Evolutionary conservation across 306 rosid genomes (phyloP).

Genomic region (Quercus robur): DNA sequence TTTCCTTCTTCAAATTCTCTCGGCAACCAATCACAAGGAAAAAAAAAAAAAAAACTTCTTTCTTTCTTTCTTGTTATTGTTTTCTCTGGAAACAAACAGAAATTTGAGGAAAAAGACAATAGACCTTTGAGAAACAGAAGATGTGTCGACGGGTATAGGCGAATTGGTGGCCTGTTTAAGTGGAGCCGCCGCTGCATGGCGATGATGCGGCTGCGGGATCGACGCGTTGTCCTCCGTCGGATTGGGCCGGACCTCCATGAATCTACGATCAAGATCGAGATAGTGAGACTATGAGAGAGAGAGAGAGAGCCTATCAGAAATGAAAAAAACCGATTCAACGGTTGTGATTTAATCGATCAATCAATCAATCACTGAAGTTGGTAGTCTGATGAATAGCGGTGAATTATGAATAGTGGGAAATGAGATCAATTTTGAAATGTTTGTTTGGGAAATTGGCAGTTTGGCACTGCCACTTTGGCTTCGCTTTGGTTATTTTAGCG

Average conservation of each 20-base stretch:
- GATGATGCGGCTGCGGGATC: constrained; percentile 40
- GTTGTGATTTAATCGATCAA: no score
- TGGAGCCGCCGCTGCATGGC: constrained; percentile 25
- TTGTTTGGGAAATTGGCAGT: no score
- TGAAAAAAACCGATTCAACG: no score
- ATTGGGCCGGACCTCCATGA: constrained; percentile 67
- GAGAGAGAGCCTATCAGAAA: no score
- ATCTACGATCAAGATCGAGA: no score
- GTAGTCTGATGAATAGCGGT: no score
- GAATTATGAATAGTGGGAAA: no score
- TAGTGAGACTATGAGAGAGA: no score
- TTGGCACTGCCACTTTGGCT: no score
- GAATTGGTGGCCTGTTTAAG: constrained; percentile 47
- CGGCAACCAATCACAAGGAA: background rate
- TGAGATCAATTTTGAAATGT: no score
- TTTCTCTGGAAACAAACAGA: constrained; percentile 23
- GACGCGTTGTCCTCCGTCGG: constrained; percentile 58
- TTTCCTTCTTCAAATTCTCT: background rate
- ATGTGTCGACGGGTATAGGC: constrained; percentile 55
- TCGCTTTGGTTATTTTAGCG: no score
- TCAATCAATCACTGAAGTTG: no score
- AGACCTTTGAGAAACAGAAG: constrained; percentile 80
- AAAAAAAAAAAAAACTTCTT: background rate
- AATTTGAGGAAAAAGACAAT: background rate
- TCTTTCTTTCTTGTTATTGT: background rate